Evolutionary conservation across 257 asterid species (phyloP).

Genomic region (Ligustrum vulgare): DNA sequence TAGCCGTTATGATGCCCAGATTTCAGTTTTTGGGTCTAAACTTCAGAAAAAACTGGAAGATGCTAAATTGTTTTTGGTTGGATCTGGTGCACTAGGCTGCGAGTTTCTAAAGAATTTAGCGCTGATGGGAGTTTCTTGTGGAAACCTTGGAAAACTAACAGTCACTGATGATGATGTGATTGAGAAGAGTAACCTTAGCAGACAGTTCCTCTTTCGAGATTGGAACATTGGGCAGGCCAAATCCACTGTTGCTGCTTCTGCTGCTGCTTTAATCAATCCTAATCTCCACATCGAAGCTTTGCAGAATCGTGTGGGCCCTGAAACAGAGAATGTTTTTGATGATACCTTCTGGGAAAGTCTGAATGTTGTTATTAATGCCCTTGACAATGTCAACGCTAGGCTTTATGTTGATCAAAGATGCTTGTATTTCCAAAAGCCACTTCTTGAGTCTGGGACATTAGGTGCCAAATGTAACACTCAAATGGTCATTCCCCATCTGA

Average conservation of each 20-base stretch:
- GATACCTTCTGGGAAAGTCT: slow-evolving; percentile 90
- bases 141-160: slow-evolving; percentile 68
- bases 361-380: slow-evolving; percentile 75
- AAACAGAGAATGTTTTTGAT: slow-evolving; percentile 82
- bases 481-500: slow-evolving; percentile 87
- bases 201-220: slow-evolving; percentile 93
- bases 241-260: slow-evolving; percentile 91
- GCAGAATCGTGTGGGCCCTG: slow-evolving; percentile 92
- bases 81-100: slow-evolving; percentile 97
- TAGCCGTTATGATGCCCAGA: slow-evolving; percentile 92
- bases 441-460: slow-evolving; percentile 91
- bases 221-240: slow-evolving; percentile 96
- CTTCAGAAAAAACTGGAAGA: slow-evolving; percentile 85
- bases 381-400: slow-evolving; percentile 91
- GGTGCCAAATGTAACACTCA: slow-evolving; percentile 95
- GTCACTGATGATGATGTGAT: slow-evolving; percentile 92
- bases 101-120: slow-evolving; percentile 91
- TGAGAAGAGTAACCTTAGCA: slow-evolving; percentile 92
- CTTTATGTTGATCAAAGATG: slow-evolving; percentile 95
- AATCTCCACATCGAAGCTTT: slow-evolving; percentile 63
- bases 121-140: slow-evolving; percentile 89
- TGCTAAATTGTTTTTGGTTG: slow-evolving; percentile 76
- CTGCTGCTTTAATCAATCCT: slow-evolving; percentile 70
- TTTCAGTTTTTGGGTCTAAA: slow-evolving; percentile 83
- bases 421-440: slow-evolving; percentile 88